Evolutionary conservation across 352 stramenopile species (phyloP), one percentile per base, ranked within the genome.

Genomic region (Phytopythium sindhum): DNA sequence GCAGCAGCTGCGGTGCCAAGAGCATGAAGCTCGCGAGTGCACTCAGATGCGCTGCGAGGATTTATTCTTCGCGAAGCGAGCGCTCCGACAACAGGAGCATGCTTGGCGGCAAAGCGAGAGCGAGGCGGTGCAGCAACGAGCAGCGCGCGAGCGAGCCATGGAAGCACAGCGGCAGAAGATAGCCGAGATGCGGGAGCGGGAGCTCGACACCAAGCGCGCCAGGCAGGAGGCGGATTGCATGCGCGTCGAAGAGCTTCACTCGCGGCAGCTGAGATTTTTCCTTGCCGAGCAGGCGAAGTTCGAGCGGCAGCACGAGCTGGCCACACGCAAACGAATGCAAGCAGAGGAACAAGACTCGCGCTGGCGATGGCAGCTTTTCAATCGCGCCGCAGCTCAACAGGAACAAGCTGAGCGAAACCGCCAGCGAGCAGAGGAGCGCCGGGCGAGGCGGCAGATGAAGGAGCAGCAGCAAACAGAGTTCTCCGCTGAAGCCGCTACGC

Each of bases 1-100:
- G 28, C 45, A 71, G n/a, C 54, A 65, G 21, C 42, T 83, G 35
- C 67, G 35, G 12, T 24, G 33, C 3, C 31, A 47, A 7, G 56
- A 61, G 26, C 41, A 35, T 3, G 23, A 53, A 28, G 24, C 14
- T 21, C 56, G 41, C 17, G 39, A 61, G 24, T 15, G 41, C 33
- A 15, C 75, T 28, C 63, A 57, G 39, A 86, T 91, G 80, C 58
- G 53, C 39, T 68, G 65, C 41, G 82, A 91, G 47, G 82, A 91
- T 53, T 24, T 77, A 4, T 89, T 81, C 44, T 89, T 86, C 24
- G 77, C 75, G 7, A 65, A 82, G 31, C 77, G 72, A 14, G 77
- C 89, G 9, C 45, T 84, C 37, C 64, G 67, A 14, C 65, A 51
- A 19, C 80, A 89, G 26, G 69, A 74, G 12, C 71, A 64, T 10